Evolutionary conservation across 495 filamentous ascomycete genomes (phyloP).

Genomic region (Lepraria neglecta): DNA sequence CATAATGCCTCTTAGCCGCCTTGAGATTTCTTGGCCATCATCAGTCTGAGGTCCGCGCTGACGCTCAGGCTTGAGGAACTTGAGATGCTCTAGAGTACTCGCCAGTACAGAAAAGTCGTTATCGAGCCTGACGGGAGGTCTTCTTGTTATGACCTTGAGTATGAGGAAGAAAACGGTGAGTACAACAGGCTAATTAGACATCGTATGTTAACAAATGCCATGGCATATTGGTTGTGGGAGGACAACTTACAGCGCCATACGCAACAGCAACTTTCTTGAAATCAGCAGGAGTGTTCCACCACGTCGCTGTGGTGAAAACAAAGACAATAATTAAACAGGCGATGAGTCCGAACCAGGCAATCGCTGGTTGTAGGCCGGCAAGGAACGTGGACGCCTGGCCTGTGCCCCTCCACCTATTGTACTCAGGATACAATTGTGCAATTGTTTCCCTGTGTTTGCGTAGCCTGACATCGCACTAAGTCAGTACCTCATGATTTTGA

Average conservation of each 20-base stretch:
- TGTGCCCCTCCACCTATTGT: not conserved
- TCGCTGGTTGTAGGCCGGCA: slow-evolving; percentile 18
- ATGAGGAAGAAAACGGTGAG: slow-evolving; percentile 5
- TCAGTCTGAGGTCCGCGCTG: not conserved
- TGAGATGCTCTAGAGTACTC: slow-evolving; percentile 6
- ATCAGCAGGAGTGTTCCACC: slow-evolving; percentile 12
- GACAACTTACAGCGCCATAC: slow-evolving; percentile 14
- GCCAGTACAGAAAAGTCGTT: slow-evolving; percentile 1
- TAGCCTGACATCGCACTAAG: not conserved
- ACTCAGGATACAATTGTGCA: slow-evolving; percentile 8
- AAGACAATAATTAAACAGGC: slow-evolving; percentile 18
- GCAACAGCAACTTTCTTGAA: slow-evolving; percentile 19
- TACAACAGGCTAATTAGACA: slow-evolving; percentile 10
- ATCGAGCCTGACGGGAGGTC: slow-evolving; percentile 3
- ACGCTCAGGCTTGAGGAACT: slow-evolving; percentile 6
- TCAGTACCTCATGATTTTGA: not conserved
- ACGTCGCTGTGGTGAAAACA: slow-evolving; percentile 22
- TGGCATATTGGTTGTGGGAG: not conserved
- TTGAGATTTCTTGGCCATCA: not conserved
- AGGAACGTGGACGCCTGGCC: slow-evolving; percentile 22
- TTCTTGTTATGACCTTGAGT: not conserved
- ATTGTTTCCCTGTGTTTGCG: slow-evolving; percentile 25
- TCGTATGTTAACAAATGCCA: not conserved
- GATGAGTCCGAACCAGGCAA: slow-evolving; percentile 18
- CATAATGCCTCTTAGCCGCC: not conserved